Evolutionary conservation across 2,329 filamentous ascomycete species (phyloP).

Genomic region (Aureobasidium sp.): DNA sequence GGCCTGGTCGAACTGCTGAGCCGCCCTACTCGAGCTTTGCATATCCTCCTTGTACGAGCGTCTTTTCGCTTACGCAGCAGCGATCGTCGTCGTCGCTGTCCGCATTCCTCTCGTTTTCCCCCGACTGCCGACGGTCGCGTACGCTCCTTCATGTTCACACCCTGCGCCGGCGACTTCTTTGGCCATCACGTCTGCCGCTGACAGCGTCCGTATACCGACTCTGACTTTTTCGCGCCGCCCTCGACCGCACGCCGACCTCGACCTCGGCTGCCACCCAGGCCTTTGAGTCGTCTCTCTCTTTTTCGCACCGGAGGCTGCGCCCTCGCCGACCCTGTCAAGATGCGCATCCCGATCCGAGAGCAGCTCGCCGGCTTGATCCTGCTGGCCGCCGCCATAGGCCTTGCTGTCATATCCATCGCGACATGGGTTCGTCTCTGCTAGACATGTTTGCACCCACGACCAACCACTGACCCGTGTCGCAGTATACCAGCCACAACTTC

Average conservation of each 20-base stretch:
- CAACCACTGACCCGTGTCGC: slow-evolving; percentile 10
- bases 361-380: slow-evolving; percentile 77
- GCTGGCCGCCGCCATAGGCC: slow-evolving; percentile 60
- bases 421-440: slow-evolving; percentile 39
- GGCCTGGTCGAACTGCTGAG: not conserved
- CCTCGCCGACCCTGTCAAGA: slow-evolving; percentile 33
- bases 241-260: not conserved
- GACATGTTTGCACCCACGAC: not conserved
- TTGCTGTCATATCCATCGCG: slow-evolving; percentile 72
- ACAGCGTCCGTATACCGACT: not conserved
- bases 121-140: not conserved
- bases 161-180: slow-evolving; percentile 5
- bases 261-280: not conserved
- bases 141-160: slow-evolving; percentile 2
- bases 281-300: not conserved
- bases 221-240: not conserved
- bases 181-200: slow-evolving; percentile 1
- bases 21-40: not conserved
- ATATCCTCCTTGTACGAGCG: not conserved
- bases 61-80: not conserved
- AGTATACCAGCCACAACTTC: slow-evolving; percentile 54
- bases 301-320: not conserved
- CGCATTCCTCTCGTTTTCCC: not conserved
- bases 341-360: slow-evolving; percentile 81
- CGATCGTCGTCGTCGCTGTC: not conserved